Percentiles rank a stretch among this genome's conserved stretches.
Evolutionary conservation across 768 basidiomycete genomes (phyloP).

Genomic region (Clathrus columnatus): DNA sequence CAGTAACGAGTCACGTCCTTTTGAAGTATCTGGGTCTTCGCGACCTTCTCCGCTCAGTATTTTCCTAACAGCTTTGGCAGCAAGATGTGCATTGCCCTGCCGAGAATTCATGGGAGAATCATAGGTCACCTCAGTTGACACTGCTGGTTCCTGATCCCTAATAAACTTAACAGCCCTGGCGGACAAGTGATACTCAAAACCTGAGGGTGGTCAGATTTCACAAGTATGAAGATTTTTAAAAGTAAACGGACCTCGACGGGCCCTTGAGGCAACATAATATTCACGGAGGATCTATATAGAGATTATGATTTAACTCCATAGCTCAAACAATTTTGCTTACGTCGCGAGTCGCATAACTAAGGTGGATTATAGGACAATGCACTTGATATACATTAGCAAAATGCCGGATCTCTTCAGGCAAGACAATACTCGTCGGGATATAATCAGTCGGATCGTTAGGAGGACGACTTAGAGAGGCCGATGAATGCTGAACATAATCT

Average conservation of each 20-base stretch:
- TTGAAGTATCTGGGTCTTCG: conserved; percentile 24
- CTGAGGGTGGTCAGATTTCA: conserved; percentile 63
- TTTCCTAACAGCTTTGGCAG: conserved; percentile 56
- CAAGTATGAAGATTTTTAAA: conserved; percentile 24
- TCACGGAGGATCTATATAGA: conserved; percentile 63
- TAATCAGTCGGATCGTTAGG: conserved; percentile 23
- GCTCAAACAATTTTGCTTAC: conserved; percentile 34
- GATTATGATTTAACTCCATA: conserved; percentile 12
- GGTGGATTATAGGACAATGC: conserved; percentile 74
- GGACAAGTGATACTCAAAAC: conserved; percentile 84
- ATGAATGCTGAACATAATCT: conserved; percentile 45
- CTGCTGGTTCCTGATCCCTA: conserved; percentile 61
- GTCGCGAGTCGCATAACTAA: conserved; percentile 71
- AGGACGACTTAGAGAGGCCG: conserved; percentile 24
- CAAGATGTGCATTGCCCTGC: conserved; percentile 45
- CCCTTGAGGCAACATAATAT: conserved; percentile 46
- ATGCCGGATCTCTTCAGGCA: conserved; percentile 62
- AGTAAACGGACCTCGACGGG: conserved; percentile 7
- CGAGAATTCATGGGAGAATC: conserved; percentile 25
- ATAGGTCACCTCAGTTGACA: conserved; percentile 6
- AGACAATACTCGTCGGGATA: conserved; percentile 59
- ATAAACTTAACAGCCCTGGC: conserved; percentile 81
- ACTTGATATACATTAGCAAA: conserved; percentile 91
- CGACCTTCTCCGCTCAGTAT: conserved; percentile 44
- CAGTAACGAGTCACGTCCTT: conserved; percentile 44